Base-by-base conservation (phyloP, 2,329 filamentous ascomycete genomes). In the Pseudocercospora pini-densiflorae region DNA sequence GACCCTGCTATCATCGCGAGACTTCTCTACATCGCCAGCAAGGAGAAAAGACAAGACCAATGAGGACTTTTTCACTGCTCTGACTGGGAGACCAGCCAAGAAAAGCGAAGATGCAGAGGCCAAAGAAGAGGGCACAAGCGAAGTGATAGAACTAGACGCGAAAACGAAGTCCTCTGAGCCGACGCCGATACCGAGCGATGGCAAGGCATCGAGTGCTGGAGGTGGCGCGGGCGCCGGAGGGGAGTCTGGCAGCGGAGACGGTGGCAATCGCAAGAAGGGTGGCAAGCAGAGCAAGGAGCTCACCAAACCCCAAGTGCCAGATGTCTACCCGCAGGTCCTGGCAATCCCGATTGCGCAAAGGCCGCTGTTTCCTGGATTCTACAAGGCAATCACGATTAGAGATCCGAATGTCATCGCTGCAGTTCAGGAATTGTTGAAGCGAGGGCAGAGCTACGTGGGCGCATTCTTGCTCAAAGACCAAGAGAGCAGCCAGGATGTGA, bases 381-480 rank as follows among this genome's bases (percentile, higher is more conserved):
- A 99, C 84, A 99, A 99, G 81, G 94, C 95, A 9, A 95, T 99
- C 72, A 99, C 94, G 3, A 97, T 99, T 72, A 90, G 92, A 77
- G 93, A 99, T 76, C 92, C 92, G 19, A 92, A 95, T 73, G 95
- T 99, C 40, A 91, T 94, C 14, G 89, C 90, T 45, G 95, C 95
- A 23, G 97, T 99, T 71, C 91, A 94, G 65, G 96, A 99, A 77
- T 95, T 97, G 86, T 92, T 98, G 78, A 97, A 97, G 85, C 87
- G 94, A 61, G 95, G 95, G 0, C 96, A 99, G 79, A 96, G 94
- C 24, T 99, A 99, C 75, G 93, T 99, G 47, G 95, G 95, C 69
- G 94, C 94, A 2, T 99, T 99, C 81, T 80, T 99, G 75, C 93
- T 98, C 83, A 98, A 98, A 80, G 94, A 99, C 76, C 94, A 97